phyloP scores from a whole-genome alignment of 2,329 filamentous ascomycete species.

The Zasmidium angulare region DNA sequence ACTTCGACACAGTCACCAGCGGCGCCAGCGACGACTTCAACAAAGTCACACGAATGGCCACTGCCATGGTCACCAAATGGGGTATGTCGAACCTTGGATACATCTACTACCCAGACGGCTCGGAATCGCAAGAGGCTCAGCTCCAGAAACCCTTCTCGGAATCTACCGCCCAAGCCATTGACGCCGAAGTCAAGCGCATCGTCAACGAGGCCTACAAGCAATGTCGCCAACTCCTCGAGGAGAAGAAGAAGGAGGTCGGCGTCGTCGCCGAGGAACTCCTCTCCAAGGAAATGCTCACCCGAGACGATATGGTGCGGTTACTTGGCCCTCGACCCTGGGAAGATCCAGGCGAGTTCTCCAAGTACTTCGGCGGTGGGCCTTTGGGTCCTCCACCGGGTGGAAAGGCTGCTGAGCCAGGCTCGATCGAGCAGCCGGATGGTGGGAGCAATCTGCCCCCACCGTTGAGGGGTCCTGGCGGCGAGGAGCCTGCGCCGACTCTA shows the following conservation, averaged over 20 bases:
- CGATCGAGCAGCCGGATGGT: constrained; percentile 15
- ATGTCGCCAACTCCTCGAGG: constrained; percentile 77
- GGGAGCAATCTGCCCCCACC: constrained; percentile 22
- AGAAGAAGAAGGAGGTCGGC: constrained; percentile 85
- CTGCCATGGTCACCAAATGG: constrained; percentile 98
- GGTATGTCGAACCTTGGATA: constrained; percentile 96
- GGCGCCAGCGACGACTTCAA: constrained; percentile 97
- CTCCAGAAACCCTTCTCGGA: constrained; percentile 96
- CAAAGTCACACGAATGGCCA: constrained; percentile 95
- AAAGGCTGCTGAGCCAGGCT: constrained; percentile 14
- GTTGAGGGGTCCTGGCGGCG: constrained; percentile 19
- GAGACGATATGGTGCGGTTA: constrained; percentile 89
- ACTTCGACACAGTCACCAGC: constrained; percentile 94
- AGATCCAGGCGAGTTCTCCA: constrained; percentile 84
- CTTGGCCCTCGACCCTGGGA: constrained; percentile 82
- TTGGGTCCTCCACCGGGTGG: constrained; percentile 15
- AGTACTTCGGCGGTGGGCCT: constrained; percentile 71
- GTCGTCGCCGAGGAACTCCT: constrained; percentile 91
- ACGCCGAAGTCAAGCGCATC: constrained; percentile 85
- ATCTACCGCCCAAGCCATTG: constrained; percentile 87
- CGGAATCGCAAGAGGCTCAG: constrained; percentile 54
- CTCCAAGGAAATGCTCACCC: constrained; percentile 82
- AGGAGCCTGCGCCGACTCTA: constrained; percentile 29
- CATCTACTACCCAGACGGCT: constrained; percentile 74
- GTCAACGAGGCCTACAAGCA: constrained; percentile 90